These are phyloP conservation scores for Carex parvula DNA, from an alignment of 176 grass and related monocot genomes.

Conservation along the genomic window DNA sequence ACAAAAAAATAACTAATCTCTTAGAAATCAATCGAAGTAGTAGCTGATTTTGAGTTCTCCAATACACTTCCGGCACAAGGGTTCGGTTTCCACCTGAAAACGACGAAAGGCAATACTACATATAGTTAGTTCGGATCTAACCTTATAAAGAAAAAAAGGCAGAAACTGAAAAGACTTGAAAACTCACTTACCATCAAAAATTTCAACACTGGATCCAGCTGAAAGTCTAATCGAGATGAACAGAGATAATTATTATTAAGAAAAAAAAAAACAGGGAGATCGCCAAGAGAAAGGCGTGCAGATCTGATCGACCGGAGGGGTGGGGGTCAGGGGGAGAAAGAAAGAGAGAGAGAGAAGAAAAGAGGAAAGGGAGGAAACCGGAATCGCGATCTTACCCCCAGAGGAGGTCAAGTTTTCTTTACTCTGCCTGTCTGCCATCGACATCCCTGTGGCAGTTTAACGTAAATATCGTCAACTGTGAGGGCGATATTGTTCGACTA, in stretches of 20 bases:
- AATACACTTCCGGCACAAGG: background rate
- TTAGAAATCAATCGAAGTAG: conserved; percentile 1
- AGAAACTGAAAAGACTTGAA: background rate
- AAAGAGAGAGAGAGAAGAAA: background rate
- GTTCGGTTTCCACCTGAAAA: background rate
- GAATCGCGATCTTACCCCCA: conserved; percentile 21
- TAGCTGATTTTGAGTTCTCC: background rate
- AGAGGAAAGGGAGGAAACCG: background rate
- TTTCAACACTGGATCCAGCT: conserved; percentile 15
- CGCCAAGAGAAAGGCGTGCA: background rate
- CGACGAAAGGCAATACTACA: background rate
- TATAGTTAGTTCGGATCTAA: conserved; percentile 21
- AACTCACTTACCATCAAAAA: conserved; percentile 2
- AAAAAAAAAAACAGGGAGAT: background rate
- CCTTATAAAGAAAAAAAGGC: conserved; percentile 13
- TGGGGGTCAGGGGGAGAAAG: background rate
- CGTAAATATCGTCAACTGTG: conserved; percentile 33
- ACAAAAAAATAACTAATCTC: background rate
- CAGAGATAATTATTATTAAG: background rate
- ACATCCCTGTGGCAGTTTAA: conserved; percentile 21
- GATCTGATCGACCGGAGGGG: conserved; percentile 19
- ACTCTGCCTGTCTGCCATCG: background rate
- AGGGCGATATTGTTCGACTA: background rate
- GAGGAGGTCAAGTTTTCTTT: background rate
- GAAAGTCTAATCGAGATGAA: conserved; percentile 8